Base-by-base conservation (phyloP, 1,139 yeast species). In the Lizanozyma gosingica region DNA sequence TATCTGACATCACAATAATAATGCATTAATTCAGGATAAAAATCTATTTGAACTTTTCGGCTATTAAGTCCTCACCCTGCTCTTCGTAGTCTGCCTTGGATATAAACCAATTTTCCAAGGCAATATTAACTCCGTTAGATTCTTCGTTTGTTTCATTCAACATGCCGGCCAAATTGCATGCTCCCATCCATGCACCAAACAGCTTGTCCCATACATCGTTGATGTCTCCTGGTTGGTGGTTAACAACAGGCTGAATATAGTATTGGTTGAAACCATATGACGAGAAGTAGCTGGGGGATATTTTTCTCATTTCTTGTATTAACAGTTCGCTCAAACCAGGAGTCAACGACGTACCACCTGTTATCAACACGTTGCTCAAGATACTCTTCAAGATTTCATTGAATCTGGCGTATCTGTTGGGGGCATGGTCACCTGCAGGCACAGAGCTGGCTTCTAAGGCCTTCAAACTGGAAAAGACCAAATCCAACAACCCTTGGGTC, bases 101-200 rank as follows among this genome's bases (percentile, higher is more conserved):
- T 15, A 80, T 62, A 52, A 75, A 78, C 74, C 75, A 71, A 51
- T 68, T 69, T 47, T 68, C 73, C 47, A 74, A 65, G 37, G 76
- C 74, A 40, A 67, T 65, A 44, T 62, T 63, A 37, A 59, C 61
- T 35, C 63, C 65, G 34, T 70, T 71, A 38, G 73, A 65, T 33
- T 65, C 69, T 14, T 61, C 62, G 40, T 59, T 63, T 47, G 63
- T 62, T 32, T 67, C 73, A 44, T 66, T 66, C 48, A 70, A 56
- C 75, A 70, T 70, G 44, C 71, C 67, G 15, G 83, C 76, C 51
- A 80, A 67, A 47, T 78, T 76, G 47, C 80, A 73, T 2, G 86
- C 85, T 35, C 87, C 87, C 33, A 77, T 54, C 87, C 87, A 80
- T 14, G 73, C 68, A 36, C 81, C 75, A 47, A 71, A 73, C 43